These are phyloP conservation scores for Nemania sp. DNA, from an alignment of 2,329 filamentous ascomycete species.

Conservation along the genomic window DNA sequence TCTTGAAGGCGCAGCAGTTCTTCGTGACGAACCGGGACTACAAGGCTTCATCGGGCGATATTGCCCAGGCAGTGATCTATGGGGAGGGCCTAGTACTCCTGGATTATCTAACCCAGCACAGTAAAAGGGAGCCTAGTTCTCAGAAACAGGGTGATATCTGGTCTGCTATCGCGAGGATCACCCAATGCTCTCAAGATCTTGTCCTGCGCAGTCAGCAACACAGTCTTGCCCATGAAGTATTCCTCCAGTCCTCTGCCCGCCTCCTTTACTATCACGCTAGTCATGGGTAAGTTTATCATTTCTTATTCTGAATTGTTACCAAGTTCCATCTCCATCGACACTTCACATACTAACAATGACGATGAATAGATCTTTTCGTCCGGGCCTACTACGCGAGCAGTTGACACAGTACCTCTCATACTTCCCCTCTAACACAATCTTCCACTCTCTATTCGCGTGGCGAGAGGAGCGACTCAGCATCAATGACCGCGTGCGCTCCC, in stretches of 20 bases:
- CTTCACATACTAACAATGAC: slow-evolving; percentile 24
- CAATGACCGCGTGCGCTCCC: slow-evolving; percentile 73
- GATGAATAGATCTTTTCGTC: slow-evolving; percentile 62
- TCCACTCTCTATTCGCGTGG: slow-evolving; percentile 73
- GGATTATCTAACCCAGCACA: slow-evolving; percentile 61
- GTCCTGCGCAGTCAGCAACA: slow-evolving; percentile 40
- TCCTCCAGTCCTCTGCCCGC: slow-evolving; percentile 69
- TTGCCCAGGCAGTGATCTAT: slow-evolving; percentile 54
- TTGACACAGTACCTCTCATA: slow-evolving; percentile 61
- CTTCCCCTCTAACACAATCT: slow-evolving; percentile 77
- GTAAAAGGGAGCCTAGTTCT: slow-evolving; percentile 49
- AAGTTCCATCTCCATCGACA: no score
- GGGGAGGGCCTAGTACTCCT: slow-evolving; percentile 68
- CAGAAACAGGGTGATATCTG: slow-evolving; percentile 58
- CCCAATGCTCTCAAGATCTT: slow-evolving; percentile 48
- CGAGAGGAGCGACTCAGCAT: slow-evolving; percentile 73
- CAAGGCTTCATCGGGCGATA: slow-evolving; percentile 54
- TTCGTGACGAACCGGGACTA: slow-evolving; percentile 59
- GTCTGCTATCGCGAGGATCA: slow-evolving; percentile 50
- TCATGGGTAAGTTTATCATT: slow-evolving; percentile 52
- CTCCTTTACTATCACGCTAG: slow-evolving; percentile 69
- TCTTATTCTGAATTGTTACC: no score
- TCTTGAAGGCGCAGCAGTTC: slow-evolving; percentile 58
- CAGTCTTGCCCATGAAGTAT: slow-evolving; percentile 57
- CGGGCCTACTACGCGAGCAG: slow-evolving; percentile 64